Base-by-base conservation (phyloP, 108 stramenopile genomes). In the Epipyxis sp. region DNA sequence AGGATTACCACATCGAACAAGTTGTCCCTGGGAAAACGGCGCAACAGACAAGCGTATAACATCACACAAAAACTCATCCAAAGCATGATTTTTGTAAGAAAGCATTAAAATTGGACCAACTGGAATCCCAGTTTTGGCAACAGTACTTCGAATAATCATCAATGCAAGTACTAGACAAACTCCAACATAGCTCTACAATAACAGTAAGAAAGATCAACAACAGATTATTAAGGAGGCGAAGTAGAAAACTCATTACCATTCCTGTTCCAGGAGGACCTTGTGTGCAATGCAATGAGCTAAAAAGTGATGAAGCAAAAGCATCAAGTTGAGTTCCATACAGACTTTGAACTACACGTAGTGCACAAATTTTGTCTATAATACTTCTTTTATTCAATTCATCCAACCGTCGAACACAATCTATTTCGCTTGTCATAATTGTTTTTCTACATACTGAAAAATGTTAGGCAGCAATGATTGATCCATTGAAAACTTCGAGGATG, bases 21-120 rank as follows among this genome's bases (percentile, higher is more conserved):
- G 6, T 50, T 50, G 6, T 6, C 46, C 46, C 20, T 6, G 46
- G 20, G 46, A 20, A 13, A 50, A 50, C 20, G 13, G 46, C 46
- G 6, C 13, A 50, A 6, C 20, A 20, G 20, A 50, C 13, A 20
- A 6, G 20, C 25, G 16, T 42, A 35, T 16, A 54, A 74, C 50
- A 42, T 74, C 71, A 39, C 40, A 20, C 34, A 74, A 74, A 74
- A 74, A 74, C 71, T 74, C 71, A 74, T 74, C 71, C 6, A 74
- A 42, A 10, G 71, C 71, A 57, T 74, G 71, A 25, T 74, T 74
- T 32, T 74, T 74, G 25, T 54, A 74, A 27, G 71, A 74, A 10
- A 74, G 43, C 10, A 42, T 25, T 27, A 74, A 3, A 35, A 74
- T 74, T 6, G 71, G 71, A 27, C 71, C 71, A 27, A 74, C 50